These are phyloP conservation scores for Aureobasidium sp. DNA, from an alignment of 2,329 filamentous ascomycete species.

Conservation along the genomic window DNA sequence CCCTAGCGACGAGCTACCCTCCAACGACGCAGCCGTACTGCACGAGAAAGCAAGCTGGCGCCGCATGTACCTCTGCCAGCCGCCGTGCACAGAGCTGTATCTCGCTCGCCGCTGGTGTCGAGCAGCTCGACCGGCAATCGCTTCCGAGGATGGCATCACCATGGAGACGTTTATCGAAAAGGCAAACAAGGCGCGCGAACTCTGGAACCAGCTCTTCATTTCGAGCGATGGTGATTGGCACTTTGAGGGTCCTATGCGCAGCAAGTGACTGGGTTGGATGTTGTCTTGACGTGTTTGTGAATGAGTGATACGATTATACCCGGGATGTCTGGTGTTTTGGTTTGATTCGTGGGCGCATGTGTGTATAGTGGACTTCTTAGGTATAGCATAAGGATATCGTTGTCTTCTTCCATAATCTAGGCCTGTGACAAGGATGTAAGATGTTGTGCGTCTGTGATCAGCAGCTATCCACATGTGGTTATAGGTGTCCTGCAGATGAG, in stretches of 20 bases:
- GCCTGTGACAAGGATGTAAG: neutral
- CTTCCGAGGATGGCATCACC: conserved; percentile 24
- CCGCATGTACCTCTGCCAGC: conserved; percentile 30
- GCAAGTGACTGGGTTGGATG: conserved; percentile 15
- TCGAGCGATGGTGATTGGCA: conserved; percentile 31
- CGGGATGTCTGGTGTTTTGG: neutral
- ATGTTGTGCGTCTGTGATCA: neutral
- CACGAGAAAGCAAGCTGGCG: conserved; percentile 29
- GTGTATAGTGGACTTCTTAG: neutral
- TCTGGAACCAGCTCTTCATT: conserved; percentile 28
- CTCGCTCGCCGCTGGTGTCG: conserved; percentile 27
- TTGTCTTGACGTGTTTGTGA: neutral
- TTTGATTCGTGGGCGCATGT: neutral
- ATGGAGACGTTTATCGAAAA: conserved; percentile 29
- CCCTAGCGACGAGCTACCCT: conserved; percentile 21
- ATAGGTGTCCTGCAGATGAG: neutral
- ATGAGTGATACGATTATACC: conserved; percentile 8
- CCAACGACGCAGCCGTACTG: conserved; percentile 19
- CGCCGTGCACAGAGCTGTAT: conserved; percentile 28
- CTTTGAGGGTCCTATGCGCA: conserved; percentile 29
- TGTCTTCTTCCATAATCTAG: neutral
- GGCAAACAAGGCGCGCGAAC: conserved; percentile 21
- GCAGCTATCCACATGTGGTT: neutral
- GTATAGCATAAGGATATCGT: neutral
- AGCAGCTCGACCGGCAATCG: conserved; percentile 23